Conservation (phyloP, 441 rosid genomes). For the Dalechampia spathulata region DNA sequence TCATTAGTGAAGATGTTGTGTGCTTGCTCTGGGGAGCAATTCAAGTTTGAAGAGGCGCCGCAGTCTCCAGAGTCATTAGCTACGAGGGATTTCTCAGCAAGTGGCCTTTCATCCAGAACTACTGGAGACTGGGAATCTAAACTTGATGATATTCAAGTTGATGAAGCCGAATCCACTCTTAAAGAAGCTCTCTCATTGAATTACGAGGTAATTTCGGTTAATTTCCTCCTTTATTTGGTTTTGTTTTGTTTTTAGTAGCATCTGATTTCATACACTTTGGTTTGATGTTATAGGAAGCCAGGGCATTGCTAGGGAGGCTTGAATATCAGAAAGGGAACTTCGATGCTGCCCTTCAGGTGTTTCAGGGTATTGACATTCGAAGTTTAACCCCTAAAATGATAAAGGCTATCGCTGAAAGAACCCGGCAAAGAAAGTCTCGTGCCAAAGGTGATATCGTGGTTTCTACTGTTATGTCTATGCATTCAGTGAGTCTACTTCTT, state of each 20-base stretch:
- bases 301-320: constrained; percentile 90
- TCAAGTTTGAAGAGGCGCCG: constrained; percentile 78
- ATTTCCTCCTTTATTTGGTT: neutral
- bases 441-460: constrained; percentile 42
- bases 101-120: constrained; percentile 70
- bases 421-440: constrained; percentile 45
- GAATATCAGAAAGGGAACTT: constrained; percentile 87
- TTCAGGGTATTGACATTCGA: constrained; percentile 75
- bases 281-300: constrained; percentile 63
- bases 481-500: constrained; percentile 77
- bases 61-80: constrained; percentile 89
- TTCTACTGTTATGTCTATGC: constrained; percentile 63
- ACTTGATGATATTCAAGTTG: constrained; percentile 69
- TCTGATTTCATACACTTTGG: neutral
- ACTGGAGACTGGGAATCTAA: constrained; percentile 73
- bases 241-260: neutral
- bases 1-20: constrained; percentile 58
- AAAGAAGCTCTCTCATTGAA: constrained; percentile 93
- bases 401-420: constrained; percentile 57
- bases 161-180: constrained; percentile 90
- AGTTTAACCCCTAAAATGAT: constrained; percentile 61
- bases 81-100: constrained; percentile 83
- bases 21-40: constrained; percentile 93
- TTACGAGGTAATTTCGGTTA: constrained; percentile 55
- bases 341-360: constrained; percentile 96